Evolutionary conservation across 805 yeast genomes (phyloP).

Genomic region (Saccharomyces paradoxus): DNA sequence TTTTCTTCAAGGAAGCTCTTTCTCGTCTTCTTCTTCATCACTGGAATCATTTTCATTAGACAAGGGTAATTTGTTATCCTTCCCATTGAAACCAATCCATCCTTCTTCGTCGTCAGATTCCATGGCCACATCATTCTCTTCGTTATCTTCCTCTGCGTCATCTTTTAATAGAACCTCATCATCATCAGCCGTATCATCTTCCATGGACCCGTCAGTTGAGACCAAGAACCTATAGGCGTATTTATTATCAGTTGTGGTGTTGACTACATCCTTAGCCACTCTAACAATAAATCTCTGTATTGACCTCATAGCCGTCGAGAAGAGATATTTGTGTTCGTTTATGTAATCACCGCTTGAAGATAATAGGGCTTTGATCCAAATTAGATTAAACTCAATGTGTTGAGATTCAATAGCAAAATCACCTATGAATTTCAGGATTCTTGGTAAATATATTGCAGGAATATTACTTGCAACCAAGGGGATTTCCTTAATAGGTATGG

Average conservation of each 20-base stretch:
- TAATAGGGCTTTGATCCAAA: slow-evolving; percentile 70
- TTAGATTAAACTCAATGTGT: slow-evolving; percentile 74
- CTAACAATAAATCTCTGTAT: slow-evolving; percentile 69
- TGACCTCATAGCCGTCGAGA: slow-evolving; percentile 55
- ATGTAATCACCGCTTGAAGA: slow-evolving; percentile 73
- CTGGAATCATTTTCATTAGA: slow-evolving; percentile 8
- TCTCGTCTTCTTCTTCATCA: slow-evolving; percentile 25
- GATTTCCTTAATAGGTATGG: slow-evolving; percentile 64
- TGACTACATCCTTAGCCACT: slow-evolving; percentile 65
- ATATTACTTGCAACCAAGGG: slow-evolving; percentile 56
- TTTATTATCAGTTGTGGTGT: slow-evolving; percentile 44
- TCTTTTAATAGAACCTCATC: slow-evolving; percentile 30
- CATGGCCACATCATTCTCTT: slow-evolving; percentile 11
- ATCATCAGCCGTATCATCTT: slow-evolving; percentile 25
- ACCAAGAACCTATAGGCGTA: slow-evolving; percentile 47
- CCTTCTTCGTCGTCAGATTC: slow-evolving; percentile 34
- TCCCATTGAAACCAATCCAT: slow-evolving; percentile 28
- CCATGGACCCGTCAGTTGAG: slow-evolving; percentile 23
- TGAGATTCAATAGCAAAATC: slow-evolving; percentile 58
- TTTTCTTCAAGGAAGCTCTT: slow-evolving; percentile 14
- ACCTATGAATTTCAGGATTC: slow-evolving; percentile 63
- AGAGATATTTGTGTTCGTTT: slow-evolving; percentile 50
- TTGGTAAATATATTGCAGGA: slow-evolving; percentile 69
- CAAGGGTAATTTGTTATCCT: slow-evolving; percentile 19
- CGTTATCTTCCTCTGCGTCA: slow-evolving; percentile 25